Evolutionary conservation across 345 rosid genomes (phyloP), one percentile per base, ranked within the genome.

Genomic region (Citrus australasica): DNA sequence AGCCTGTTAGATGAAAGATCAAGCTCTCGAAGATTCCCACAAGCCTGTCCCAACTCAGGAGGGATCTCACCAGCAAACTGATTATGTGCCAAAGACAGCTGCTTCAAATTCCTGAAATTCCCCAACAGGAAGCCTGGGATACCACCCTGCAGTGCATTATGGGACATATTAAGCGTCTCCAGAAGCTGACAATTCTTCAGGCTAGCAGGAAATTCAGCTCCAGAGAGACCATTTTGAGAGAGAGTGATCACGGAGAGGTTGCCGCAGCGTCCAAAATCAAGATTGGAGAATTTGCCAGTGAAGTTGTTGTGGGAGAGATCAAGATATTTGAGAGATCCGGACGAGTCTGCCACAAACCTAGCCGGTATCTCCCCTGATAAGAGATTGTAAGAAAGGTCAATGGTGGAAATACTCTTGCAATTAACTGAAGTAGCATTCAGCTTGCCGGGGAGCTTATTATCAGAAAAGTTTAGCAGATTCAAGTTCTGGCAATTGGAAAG

Each of bases 301-400:
- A 95, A 87, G 71, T 95, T 95, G 88, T 93, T 93, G 80, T 77
- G 81, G 22, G 98, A 85, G 11, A 94, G 90, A 85, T 92, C 96
- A 33, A 94, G 83, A 77, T 82, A 81, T 79, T 82, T 83, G 73
- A 94, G 83, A 66, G 93, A 85, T 21, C 74, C 79, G 51, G 87
- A 85, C 14, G 89, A 85, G 76, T 80, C 85, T 7, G 86, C 81
- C 9, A 85, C 38, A 56, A 92, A 89, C 25, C 21, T 80, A 19
- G 82, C 42, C 16, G 93, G 94, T 70, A 91, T 83, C 62, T 85
- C 81, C 6, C 91, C 94, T 1, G 97, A 91, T 65, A 94, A 76
- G 64, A 81, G 76, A 82, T 95, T 95, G 71, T 81, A 71, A 0
- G 98, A 95, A 68, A 95, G 89, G 86, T 95, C 96, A 58, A 94